A percentile compares a stretch with the other conserved stretches of the same genome.
These are phyloP conservation scores for Coemansia sp. DNA, from an alignment of 192 early-diverging fungal genomes.

Conservation along the genomic window DNA sequence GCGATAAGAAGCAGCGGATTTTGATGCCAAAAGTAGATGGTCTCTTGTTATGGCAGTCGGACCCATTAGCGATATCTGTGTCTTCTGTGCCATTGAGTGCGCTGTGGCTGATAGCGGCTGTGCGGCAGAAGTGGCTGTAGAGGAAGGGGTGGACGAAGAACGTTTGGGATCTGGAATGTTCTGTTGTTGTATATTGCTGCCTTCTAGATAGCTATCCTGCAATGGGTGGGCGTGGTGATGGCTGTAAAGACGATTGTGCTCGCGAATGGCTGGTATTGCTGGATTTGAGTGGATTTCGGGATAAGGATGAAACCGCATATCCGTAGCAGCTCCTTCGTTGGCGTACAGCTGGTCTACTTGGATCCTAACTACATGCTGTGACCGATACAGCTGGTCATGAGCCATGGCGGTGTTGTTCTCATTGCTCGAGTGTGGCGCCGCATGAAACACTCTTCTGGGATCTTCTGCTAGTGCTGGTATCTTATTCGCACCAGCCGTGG, in stretches of 20 bases:
- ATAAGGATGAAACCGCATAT: conserved; percentile 45
- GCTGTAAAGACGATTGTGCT: not conserved
- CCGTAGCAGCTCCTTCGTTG: not conserved
- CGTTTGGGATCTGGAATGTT: not conserved
- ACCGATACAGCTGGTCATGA: not conserved
- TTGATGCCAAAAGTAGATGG: conserved; percentile 9
- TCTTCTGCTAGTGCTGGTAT: not conserved
- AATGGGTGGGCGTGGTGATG: not conserved
- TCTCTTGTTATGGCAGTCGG: not conserved
- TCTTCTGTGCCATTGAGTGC: not conserved
- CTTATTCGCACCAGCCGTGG: not conserved
- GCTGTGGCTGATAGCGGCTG: conserved; percentile 1
- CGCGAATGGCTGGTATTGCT: not conserved
- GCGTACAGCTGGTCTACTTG: not conserved
- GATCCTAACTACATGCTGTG: not conserved
- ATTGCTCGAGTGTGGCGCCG: not conserved
- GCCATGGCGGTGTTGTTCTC: not conserved
- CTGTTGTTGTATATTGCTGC: not conserved
- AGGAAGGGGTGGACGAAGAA: not conserved
- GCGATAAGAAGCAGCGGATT: not conserved
- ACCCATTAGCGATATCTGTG: not conserved
- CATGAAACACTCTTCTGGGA: not conserved
- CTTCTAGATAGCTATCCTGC: not conserved
- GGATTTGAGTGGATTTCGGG: conserved; percentile 29
- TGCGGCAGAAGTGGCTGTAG: not conserved